Base-by-base conservation (phyloP, 257 asterid genomes). In the Leptodermis oblonga region DNA sequence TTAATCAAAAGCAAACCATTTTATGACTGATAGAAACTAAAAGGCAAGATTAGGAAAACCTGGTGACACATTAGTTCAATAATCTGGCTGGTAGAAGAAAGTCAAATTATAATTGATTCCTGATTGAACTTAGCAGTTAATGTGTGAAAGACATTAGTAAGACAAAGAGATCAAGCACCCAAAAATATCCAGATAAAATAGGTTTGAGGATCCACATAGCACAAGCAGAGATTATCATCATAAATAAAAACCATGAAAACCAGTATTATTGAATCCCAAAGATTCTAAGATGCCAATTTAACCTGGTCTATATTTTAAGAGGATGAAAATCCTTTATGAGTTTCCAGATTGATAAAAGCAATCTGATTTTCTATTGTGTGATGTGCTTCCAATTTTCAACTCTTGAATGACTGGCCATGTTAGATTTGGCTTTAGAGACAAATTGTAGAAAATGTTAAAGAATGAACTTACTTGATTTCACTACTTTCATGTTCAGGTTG, bases 381-480 rank as follows among this genome's bases (percentile, higher is more conserved):
- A 7, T 20, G 46, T 28, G 45, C 12, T 18, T 17, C 65, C 43
- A 4, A 6, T 53, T 52, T n/a, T n/a, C n/a, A n/a, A n/a, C n/a
- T n/a, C n/a, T n/a, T n/a, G 8, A 36, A 17, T n/a, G 43, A 37
- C 26, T 23, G n/a, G 37, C 26, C 26, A 49, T 12, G 14, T 7
- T 31, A 49, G 34, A 20, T 33, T 33, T 48, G 45, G 23, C 7
- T 53, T n/a, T n/a, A 33, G 39, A 37, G 2, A 64, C 6, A 20
- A 23, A 37, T 1, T 12, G 23, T 3, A 6, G 31, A 14, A 25
- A 39, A 41, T 20, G 52, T 23, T 41, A 26, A 70, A 4, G 55
- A 31, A 5, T 26, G 41, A 43, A 28, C 79, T 77, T 77, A 84
- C 94, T 74, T 81, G 68, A 54, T 22, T 49, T 53, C 73, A 1